Percentiles rank a stretch among this genome's conserved stretches.
phyloP scores from a whole-genome alignment of 176 grass and related monocot genomes.

The Musa acuminata region DNA sequence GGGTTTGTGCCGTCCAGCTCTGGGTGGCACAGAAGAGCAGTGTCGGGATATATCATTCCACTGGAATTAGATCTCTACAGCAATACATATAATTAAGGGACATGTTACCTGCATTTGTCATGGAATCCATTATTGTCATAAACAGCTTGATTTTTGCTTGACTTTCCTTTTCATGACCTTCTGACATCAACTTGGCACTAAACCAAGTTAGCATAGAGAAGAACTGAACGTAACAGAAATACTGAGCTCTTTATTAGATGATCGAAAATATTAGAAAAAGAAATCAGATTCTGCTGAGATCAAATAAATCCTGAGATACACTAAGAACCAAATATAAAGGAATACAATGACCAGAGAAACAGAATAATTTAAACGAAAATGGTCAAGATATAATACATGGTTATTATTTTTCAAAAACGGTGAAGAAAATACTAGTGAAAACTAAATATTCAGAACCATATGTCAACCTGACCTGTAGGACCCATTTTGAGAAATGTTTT shows the following conservation, averaged over 20 bases:
- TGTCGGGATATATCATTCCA: not conserved
- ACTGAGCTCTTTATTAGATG: not conserved
- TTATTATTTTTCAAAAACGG: too few relatives aligned
- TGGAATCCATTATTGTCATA: slow-evolving; percentile 99
- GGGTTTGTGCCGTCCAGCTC: slow-evolving; percentile 83
- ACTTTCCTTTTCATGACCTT: slow-evolving; percentile 91
- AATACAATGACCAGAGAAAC: not conserved
- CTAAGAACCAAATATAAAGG: not conserved
- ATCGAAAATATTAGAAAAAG: not conserved
- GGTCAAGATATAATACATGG: too few relatives aligned
- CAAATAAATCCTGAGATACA: not conserved
- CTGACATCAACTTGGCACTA: slow-evolving; percentile 77
- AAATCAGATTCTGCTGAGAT: not conserved
- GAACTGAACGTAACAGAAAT: slow-evolving; percentile 33
- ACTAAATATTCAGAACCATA: not conserved
- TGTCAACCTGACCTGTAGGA: slow-evolving; percentile 66
- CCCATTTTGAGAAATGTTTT: slow-evolving; percentile 91
- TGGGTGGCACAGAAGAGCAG: slow-evolving; percentile 20
- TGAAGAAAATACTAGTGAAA: not conserved
- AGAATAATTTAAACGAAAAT: not conserved
- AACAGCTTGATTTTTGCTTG: slow-evolving; percentile 95
- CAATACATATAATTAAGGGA: not conserved
- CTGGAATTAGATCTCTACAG: not conserved
- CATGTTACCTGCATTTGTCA: slow-evolving; percentile 65
- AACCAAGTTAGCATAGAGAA: slow-evolving; percentile 97